Evolutionary conservation across 352 stramenopile genomes (phyloP).

Genomic region (Albugo candida): DNA sequence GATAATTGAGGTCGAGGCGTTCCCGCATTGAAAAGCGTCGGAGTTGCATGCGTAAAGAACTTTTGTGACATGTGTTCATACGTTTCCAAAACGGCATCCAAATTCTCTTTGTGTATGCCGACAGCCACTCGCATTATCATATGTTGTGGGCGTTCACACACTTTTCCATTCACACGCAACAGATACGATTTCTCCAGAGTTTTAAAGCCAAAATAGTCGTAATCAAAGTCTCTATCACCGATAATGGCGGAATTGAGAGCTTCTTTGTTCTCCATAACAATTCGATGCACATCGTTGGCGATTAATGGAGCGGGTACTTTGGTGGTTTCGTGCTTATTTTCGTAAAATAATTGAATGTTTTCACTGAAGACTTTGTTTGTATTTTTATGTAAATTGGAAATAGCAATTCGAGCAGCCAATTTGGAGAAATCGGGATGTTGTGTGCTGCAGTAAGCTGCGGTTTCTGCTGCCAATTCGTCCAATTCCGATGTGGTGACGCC

Average conservation of each 20-base stretch:
- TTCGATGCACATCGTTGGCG: conserved; percentile 87
- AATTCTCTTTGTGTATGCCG: conserved; percentile 95
- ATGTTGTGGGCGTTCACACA: conserved; percentile 95
- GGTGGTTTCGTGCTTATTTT: conserved; percentile 94
- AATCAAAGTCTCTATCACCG: conserved; percentile 97
- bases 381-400: conserved; percentile 99
- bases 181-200: conserved; percentile 96
- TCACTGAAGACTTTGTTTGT: conserved; percentile 92
- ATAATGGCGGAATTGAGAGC: conserved; percentile 92
- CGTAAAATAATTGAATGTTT: conserved; percentile 86
- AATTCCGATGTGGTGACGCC: conserved; percentile 97
- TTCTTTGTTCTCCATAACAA: conserved; percentile 91
- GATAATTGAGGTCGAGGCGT: conserved; percentile 95
- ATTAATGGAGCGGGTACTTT: conserved; percentile 84
- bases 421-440: conserved; percentile 98
- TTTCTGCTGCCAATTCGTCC: conserved; percentile 97
- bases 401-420: conserved; percentile 93
- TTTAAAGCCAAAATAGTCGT: conserved; percentile 99
- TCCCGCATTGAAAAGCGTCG: conserved; percentile 98
- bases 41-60: conserved; percentile 97
- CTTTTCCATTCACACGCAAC: conserved; percentile 87
- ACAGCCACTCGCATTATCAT: conserved; percentile 97
- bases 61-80: conserved; percentile 95
- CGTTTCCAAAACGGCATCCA: conserved; percentile 88
- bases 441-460: conserved; percentile 91